phyloP scores from a whole-genome alignment of 1,139 yeast genomes.

The Saccharomyces pastorianus region DNA sequence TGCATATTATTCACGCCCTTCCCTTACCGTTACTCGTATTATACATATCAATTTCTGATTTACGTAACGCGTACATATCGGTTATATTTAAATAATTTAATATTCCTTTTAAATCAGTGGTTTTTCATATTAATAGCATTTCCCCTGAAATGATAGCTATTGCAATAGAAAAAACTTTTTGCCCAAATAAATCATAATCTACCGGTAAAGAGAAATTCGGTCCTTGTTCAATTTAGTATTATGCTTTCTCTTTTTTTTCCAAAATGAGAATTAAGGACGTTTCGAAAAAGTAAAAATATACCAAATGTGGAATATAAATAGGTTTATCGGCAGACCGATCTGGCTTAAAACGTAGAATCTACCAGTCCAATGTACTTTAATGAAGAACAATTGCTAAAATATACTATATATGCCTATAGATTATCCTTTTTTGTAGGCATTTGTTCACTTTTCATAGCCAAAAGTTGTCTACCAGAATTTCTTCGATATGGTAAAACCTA shows the following conservation, averaged over 20 bases:
- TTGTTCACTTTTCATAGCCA: constrained; percentile 21
- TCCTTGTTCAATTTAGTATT: background rate
- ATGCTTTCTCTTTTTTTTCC: background rate
- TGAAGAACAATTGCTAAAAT: background rate
- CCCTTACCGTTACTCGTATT: background rate
- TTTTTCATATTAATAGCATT: background rate
- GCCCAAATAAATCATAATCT: background rate
- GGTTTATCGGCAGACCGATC: background rate
- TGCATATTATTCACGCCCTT: background rate
- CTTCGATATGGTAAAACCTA: constrained; percentile 37
- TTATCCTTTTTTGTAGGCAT: constrained; percentile 16
- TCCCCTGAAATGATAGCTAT: background rate
- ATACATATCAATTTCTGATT: background rate
- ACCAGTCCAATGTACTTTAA: background rate
- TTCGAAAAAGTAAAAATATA: background rate
- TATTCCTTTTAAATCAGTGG: background rate
- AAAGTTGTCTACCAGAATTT: constrained; percentile 24
- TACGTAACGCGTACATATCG: background rate
- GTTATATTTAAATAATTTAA: background rate
- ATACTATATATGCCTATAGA: constrained; percentile 1
- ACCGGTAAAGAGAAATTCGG: background rate
- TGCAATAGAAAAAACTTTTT: too few relatives aligned
- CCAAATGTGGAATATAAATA: background rate
- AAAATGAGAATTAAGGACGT: background rate
- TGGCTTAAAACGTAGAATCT: background rate